Conservation (phyloP, 176 grass and related monocot species). For the Echinochloa phyllopogon region DNA sequence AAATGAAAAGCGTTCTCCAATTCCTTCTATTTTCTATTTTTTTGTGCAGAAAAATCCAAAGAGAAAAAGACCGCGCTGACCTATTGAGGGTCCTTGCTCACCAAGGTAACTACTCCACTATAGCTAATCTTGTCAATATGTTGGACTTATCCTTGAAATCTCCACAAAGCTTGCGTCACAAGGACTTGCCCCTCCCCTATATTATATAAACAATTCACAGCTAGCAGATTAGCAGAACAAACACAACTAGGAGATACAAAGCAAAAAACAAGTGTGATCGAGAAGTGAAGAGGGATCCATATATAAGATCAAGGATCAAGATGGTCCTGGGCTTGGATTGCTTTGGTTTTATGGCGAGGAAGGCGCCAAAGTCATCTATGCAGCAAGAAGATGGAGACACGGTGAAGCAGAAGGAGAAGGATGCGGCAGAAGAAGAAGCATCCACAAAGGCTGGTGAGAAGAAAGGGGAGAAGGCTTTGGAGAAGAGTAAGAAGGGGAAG, state of each 20-base stretch:
- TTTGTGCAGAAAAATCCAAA: not conserved
- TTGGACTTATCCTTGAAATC: not conserved
- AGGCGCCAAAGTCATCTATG: not conserved
- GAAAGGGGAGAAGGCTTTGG: not conserved
- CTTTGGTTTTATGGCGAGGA: slow-evolving; percentile 24
- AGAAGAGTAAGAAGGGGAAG: not conserved
- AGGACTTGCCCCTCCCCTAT: not conserved
- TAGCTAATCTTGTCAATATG: not conserved
- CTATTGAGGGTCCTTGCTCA: not conserved
- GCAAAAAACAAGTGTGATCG: not conserved
- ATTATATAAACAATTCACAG: not conserved
- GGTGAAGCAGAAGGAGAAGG: slow-evolving; percentile 4
- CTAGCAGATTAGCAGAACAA: not conserved
- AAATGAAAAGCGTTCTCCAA: not conserved
- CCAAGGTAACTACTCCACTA: slow-evolving; percentile 3
- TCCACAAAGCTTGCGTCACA: not conserved
- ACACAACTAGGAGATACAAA: slow-evolving; percentile 3
- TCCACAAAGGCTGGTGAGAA: not conserved
- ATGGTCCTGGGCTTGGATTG: slow-evolving; percentile 38
- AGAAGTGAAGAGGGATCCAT: not conserved
- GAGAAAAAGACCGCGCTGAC: not conserved
- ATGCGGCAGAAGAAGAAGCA: slow-evolving; percentile 12
- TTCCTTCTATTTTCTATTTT: not conserved
- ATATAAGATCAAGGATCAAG: not conserved
- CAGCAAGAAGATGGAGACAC: not conserved